Base-by-base conservation (phyloP, 352 stramenopile genomes). In the Chrysophaeum taylorii region DNA sequence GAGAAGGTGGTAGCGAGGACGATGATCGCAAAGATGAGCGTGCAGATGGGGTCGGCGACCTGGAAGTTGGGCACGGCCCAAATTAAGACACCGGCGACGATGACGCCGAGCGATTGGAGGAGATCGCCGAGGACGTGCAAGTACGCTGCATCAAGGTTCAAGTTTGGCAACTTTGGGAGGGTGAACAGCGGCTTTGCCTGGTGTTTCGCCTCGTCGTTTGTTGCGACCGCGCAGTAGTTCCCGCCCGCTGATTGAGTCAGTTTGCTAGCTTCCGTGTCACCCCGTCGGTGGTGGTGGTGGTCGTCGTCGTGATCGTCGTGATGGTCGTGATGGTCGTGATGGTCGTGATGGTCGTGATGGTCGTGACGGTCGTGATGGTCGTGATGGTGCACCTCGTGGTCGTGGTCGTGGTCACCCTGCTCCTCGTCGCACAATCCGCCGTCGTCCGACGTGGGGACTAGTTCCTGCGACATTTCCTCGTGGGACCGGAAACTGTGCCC, bases 91-190 rank as follows among this genome's bases (percentile, higher is more conserved):
- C 92, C 94, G 5, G 94, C 94, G 54, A 97, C 80, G 64, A 96
- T 91, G 39, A 99, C 94, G 38, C 92, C 92, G 4, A 97, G 76
- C 63, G 85, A 96, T 84, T 98, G 94, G 43, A 97, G 87, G 68
- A 98, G 89, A 81, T 99, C 95, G 23, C 90, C 94, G 16, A 98
- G 74, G 12, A 95, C 94, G 80, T 99, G 94, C 66, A 98, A 88
- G 81, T 97, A 96, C 14, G 94, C 94, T 21, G 94, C 92, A 68
- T 95, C 74, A 57, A 98, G 86, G 76, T 97, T 97, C 41, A 97
- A 79, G 76, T 97, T 97, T 72, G 88, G 82, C 5, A 86, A n/a
- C n/a, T n/a, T n/a, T n/a, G n/a, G n/a, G n/a, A n/a, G n/a, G n/a
- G n/a, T n/a, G n/a, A n/a, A n/a, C n/a, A n/a, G n/a, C n/a, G 73